Base-by-base conservation (phyloP, 2,329 filamentous ascomycete genomes). In the Colletotrichum trifolii region DNA sequence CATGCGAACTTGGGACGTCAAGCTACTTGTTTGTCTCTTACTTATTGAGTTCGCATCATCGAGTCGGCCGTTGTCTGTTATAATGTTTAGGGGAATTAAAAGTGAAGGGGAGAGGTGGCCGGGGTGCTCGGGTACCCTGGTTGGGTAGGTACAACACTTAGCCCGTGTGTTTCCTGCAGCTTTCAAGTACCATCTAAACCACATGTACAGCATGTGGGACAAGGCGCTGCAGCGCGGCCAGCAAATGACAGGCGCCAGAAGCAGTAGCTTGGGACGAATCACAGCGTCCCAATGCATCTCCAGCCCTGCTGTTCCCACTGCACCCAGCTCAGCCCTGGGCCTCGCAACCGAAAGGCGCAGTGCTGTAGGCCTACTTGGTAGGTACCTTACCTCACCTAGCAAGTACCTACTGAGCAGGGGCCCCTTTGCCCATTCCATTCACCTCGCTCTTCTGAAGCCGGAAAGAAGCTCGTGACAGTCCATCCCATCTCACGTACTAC, bases 21-120 rank as follows among this genome's bases (percentile, higher is more conserved):
- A 43, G 25, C 25, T 25, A 25, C 25, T 25, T 25, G 4, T 25
- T 25, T 25, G 25, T 25, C 25, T 25, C 25, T 25, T 25, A 25
- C 62, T 50, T 47, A 62, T 47, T 56, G 62, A 55, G 58, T 62
- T 65, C 62, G 58, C 63, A 63, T 66, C 63, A 66, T 62, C 39
- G 49, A 60, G 25, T 5, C 33, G 63, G 49, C 25, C 25, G 45
- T 59, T 49, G 58, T 52, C 58, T 38, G 46, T 48, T 42, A 50
- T 35, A 36, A 49, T 48, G 61, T 50, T 66, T 62, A 56, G 58
- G 59, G 58, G 63, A 43, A 53, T 43, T 33, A 60, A 60, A 52
- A 11, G 15, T 47, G 25, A 33, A 25, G 55, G 36, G 36, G 17
- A 35, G 34, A 25, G 25, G 25, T 25, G 25, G 25, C 25, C 25